Base-by-base conservation (phyloP, 768 basidiomycete genomes). In the Crepidotus variabilis region DNA sequence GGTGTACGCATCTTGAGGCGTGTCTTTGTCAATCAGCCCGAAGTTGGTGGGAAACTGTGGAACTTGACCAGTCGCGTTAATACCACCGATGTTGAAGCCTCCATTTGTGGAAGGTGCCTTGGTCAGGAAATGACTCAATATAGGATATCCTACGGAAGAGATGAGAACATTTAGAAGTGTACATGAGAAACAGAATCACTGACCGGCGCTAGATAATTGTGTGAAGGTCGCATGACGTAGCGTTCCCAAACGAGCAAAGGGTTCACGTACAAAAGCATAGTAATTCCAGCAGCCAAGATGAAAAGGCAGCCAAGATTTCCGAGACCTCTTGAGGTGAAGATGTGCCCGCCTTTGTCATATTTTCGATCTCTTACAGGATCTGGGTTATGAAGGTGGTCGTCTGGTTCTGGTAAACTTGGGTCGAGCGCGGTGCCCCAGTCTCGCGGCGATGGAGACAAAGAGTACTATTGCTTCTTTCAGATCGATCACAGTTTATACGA, bases 11-110 rank as follows among this genome's bases (percentile, higher is more conserved):
- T 74, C 67, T 57, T 71, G 52, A 0, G 88, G 90, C 0, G 90
- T 93, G 23, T 89, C 82, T 23, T 73, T 64, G 69, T 92, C 90
- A 63, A 92, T 87, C 21, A 88, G 71, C 6, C 78, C 80, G 54
- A 75, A 80, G 60, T 83, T 77, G 4, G 78, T 79, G 1, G 71
- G 63, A 50, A 86, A 75, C 14, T 52, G 56, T 10, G 84, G 80
- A 8, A 84, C 78, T 69, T 90, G 86, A 0, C 88, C 86, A 0
- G 80, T 78, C 1, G 78, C 72, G 57, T 89, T 89, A 55, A 78
- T 81, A 0, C 86, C 87, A 0, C 87, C 87, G 2, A 88, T 69
- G 57, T 86, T 85, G 69, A 83, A 88, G 1, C 75, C 85, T 2
- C 70, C 71, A 59, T 69, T 68, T 7, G 60, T 75, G 0, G 69